phyloP scores from a whole-genome alignment of 495 filamentous ascomycete genomes.

The Neurospora sp. region DNA sequence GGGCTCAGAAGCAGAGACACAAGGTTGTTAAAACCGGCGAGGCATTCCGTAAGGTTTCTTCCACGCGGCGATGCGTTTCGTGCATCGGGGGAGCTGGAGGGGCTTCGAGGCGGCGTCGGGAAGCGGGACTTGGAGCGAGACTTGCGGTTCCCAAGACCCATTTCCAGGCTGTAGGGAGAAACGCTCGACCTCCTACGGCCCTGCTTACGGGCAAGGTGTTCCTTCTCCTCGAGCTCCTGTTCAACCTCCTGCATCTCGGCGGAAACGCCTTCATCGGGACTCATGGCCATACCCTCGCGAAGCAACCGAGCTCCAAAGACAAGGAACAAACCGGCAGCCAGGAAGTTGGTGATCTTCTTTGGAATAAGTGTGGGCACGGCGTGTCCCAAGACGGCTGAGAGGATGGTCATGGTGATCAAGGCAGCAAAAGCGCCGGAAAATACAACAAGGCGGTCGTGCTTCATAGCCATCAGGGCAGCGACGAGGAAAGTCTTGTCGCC shows the following conservation, averaged over 20 bases:
- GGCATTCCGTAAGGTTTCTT: slow-evolving; percentile 24
- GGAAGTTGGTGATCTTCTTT: slow-evolving; percentile 75
- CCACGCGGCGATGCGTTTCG: slow-evolving; percentile 31
- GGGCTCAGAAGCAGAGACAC: slow-evolving; percentile 80
- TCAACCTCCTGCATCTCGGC: slow-evolving; percentile 98
- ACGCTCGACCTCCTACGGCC: slow-evolving; percentile 44
- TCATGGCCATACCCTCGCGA: slow-evolving; percentile 81
- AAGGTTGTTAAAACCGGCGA: slow-evolving; percentile 69
- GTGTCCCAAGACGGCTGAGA: slow-evolving; percentile 94
- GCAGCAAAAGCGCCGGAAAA: slow-evolving; percentile 91
- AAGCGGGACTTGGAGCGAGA: slow-evolving; percentile 51
- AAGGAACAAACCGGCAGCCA: slow-evolving; percentile 76
- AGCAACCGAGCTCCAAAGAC: slow-evolving; percentile 81
- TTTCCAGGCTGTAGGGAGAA: slow-evolving; percentile 55
- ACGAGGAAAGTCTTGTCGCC: slow-evolving; percentile 98
- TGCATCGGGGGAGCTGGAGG: slow-evolving; percentile 46
- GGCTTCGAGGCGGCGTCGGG: slow-evolving; percentile 48
- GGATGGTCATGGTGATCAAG: slow-evolving; percentile 83
- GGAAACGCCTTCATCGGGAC: slow-evolving; percentile 72
- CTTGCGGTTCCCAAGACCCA: slow-evolving; percentile 47
- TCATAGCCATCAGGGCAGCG: slow-evolving; percentile 97
- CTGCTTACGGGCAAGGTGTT: slow-evolving; percentile 51
- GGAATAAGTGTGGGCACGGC: slow-evolving; percentile 86
- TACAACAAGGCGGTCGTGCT: slow-evolving; percentile 84
- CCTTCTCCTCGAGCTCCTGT: slow-evolving; percentile 89